Evolutionary conservation across 1,139 yeast genomes (phyloP).

Genomic region (Geotrichum histeridarum): DNA sequence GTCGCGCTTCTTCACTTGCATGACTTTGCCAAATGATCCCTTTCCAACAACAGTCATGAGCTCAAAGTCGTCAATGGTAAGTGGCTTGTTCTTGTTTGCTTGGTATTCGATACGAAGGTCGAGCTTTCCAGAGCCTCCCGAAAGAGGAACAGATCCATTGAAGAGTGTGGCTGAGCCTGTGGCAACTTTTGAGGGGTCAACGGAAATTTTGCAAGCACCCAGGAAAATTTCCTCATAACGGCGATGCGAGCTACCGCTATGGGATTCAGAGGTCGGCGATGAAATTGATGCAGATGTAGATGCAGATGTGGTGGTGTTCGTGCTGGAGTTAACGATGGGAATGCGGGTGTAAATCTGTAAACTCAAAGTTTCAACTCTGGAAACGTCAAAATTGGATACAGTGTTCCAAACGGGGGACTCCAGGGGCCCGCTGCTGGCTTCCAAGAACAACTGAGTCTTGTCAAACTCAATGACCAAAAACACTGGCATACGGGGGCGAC

Average conservation of each 20-base stretch:
- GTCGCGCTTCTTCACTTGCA: constrained; percentile 95
- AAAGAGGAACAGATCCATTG: constrained; percentile 33
- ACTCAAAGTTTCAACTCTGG: constrained; percentile 54
- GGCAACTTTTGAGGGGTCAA: constrained; percentile 24
- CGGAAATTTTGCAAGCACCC: constrained; percentile 35
- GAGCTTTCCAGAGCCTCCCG: constrained; percentile 39
- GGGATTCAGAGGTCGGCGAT: background rate
- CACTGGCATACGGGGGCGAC: constrained; percentile 32
- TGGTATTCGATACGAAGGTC: constrained; percentile 74
- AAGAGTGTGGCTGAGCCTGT: constrained; percentile 21
- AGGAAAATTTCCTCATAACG: constrained; percentile 40
- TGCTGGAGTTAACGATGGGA: constrained; percentile 39
- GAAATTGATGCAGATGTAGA: constrained; percentile 3
- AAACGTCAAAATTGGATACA: constrained; percentile 86
- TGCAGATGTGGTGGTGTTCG: constrained; percentile 12
- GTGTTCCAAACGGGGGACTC: constrained; percentile 72
- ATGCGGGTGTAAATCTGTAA: constrained; percentile 72
- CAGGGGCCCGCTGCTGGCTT: constrained; percentile 69
- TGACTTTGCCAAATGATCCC: constrained; percentile 96
- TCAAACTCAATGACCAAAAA: constrained; percentile 44
- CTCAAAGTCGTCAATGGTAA: constrained; percentile 87
- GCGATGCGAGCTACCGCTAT: constrained; percentile 10
- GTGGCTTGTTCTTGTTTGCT: constrained; percentile 63
- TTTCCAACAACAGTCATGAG: constrained; percentile 91
- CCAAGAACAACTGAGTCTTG: constrained; percentile 68